Evolutionary conservation across 768 basidiomycete species (phyloP), one percentile per base, ranked within the genome.

Genomic region (Crucibulum laeve): DNA sequence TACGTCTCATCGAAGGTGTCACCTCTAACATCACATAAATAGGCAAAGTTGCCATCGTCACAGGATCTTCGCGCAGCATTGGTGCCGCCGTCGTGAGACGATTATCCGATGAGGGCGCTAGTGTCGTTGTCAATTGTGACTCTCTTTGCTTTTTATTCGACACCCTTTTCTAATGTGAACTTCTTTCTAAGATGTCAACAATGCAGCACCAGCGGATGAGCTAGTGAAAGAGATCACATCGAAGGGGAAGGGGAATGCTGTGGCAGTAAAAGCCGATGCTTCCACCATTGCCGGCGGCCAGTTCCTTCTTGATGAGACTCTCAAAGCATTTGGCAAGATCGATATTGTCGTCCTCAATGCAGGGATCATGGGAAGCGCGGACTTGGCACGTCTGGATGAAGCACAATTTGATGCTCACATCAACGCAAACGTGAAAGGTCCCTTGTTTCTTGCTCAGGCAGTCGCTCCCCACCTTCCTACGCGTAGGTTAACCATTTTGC

Each of bases 341-440:
- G 79, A 83, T 50, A 78, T 83, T 47, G 59, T 83, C 26, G 73
- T 82, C 7, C 64, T 78, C 37, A 81, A 80, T 54, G 76, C 80
- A 4, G 78, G 74, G 3, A 60, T 79, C 42, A 79, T 80, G 79
- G 72, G 71, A 7, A 67, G 62, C 52, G 75, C 64, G 49, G 57
- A 62, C 15, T 58, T 82, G 14, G 64, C 61, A 10, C 73, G 77
- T 21, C 56, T 76, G 15, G 75, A 77, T 40, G 77, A 81, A 53
- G 61, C 57, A 15, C 68, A 68, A 46, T 81, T 68, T 51, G 76
- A 81, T 42, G 53, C 55, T 14, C 73, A 77, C 49, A 67, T 79
- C 47, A 60, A 74, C 42, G 68, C 68, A 34, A 82, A 82, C 46
- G 77, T 82, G 42, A 80, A 81, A 52, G 77, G 71, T 1, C 78